Base-by-base conservation (phyloP, 2,329 filamentous ascomycete genomes). In the Alternaria sp. region DNA sequence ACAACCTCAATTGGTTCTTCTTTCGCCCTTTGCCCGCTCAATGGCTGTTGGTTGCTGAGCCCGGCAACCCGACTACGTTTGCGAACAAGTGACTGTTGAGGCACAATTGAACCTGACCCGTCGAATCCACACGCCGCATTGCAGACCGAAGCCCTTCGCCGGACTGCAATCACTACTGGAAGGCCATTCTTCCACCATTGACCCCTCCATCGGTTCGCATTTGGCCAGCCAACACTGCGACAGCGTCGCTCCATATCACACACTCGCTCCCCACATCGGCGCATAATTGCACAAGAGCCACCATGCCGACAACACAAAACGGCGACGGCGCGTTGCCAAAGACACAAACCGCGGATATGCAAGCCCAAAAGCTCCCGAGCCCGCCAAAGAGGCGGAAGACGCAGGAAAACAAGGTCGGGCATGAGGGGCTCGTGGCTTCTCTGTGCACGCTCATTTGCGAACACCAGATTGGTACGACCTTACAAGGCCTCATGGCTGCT, bases 391-490 rank as follows among this genome's bases (percentile, higher is more conserved):
- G 65, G 52, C 59, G 62, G 56, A 70, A 69, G 46, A 26, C 42
- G 37, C 48, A 46, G 44, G 17, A 61, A 11, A 78, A 84, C 62
- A 88, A 85, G 80, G 81, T 82, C 72, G 88, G 87, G 76, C 85
- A 87, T 51, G 85, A 89, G 66, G 83, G 86, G 54, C 81, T 86
- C 39, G 80, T 85, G 68, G 87, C 84, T 71, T 83, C 84, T 60
- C 77, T 90, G 44, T 84, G 86, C 61, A 82, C 84, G 72, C 91
- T 89, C 87, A 85, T 93, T 74, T 86, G 92, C 67, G 83, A 90
- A 72, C 91, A 94, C 77, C 91, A 94, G 77, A 88, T 92, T 70
- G 90, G 91, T 93, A 87, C 59, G 86, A 79, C 24, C 24, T 51
- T 26, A 23, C 29, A 33, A 23, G 50, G 1, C 2, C 10, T n/a